phyloP scores from a whole-genome alignment of 1,284 basidiomycete genomes.

The Pascua sp. region DNA sequence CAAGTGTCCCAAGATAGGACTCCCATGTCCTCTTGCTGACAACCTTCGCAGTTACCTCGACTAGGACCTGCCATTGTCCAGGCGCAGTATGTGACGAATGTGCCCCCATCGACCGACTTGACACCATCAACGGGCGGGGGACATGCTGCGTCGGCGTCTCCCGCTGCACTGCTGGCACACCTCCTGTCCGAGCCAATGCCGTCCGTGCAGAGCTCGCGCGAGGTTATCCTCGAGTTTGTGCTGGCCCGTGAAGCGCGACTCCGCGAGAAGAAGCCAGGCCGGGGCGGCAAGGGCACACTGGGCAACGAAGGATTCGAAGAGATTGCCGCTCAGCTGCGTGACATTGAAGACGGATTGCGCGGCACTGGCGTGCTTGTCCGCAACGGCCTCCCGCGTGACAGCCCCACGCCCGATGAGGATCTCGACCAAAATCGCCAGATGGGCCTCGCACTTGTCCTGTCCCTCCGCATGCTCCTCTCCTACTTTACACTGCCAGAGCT shows the following conservation, averaged over 20 bases:
- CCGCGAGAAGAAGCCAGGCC: conserved; percentile 37
- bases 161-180: conserved; percentile 34
- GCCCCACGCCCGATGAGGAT: conserved; percentile 14
- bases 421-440: conserved; percentile 33
- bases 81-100: conserved; percentile 43
- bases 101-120: conserved; percentile 43
- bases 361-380: conserved; percentile 14
- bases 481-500: conserved; percentile 45
- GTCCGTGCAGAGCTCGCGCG: conserved; percentile 39
- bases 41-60: conserved; percentile 23
- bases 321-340: conserved; percentile 34
- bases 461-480: conserved; percentile 45
- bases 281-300: conserved; percentile 46
- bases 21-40: not conserved
- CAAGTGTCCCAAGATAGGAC: not conserved
- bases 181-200: conserved; percentile 36
- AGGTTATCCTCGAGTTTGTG: conserved; percentile 48
- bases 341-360: conserved; percentile 41
- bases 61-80: conserved; percentile 36
- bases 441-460: conserved; percentile 40
- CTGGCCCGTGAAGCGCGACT: conserved; percentile 37
- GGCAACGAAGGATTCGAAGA: conserved; percentile 43
- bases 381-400: not conserved
- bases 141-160: conserved; percentile 35
- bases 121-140: conserved; percentile 38